Percentiles rank a stretch among this genome's conserved stretches.
These are phyloP conservation scores for Phytophthora vignae DNA, from an alignment of 352 stramenopile genomes.

Conservation along the genomic window DNA sequence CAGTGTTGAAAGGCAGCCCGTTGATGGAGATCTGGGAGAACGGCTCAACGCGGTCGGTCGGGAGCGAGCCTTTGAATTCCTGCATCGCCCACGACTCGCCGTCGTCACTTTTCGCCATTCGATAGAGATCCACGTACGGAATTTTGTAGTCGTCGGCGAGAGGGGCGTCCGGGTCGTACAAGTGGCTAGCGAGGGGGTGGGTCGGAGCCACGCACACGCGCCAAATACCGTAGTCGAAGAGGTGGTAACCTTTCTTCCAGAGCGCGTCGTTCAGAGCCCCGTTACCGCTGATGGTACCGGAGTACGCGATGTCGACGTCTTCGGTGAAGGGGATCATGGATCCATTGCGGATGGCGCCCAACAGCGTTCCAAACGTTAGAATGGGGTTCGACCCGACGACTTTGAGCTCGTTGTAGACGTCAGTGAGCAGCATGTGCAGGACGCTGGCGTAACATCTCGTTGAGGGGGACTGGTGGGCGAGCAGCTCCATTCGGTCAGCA, in stretches of 20 bases:
- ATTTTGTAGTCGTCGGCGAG: neutral
- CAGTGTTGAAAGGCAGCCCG: constrained; percentile 31
- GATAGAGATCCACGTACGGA: constrained; percentile 44
- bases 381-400: constrained; percentile 20
- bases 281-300: constrained; percentile 5
- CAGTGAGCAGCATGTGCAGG: constrained; percentile 55
- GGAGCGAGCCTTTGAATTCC: constrained; percentile 10
- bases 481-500: constrained; percentile 49
- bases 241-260: constrained; percentile 51
- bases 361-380: constrained; percentile 47
- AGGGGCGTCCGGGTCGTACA: constrained; percentile 37
- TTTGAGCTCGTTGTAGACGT: constrained; percentile 49
- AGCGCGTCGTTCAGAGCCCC: constrained; percentile 10
- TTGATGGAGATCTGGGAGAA: constrained; percentile 26
- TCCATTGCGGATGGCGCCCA: constrained; percentile 46
- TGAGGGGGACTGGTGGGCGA: constrained; percentile 15
- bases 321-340: constrained; percentile 57
- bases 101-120: neutral
- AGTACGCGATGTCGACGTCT: constrained; percentile 50
- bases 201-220: constrained; percentile 17
- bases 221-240: constrained; percentile 38
- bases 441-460: constrained; percentile 47
- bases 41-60: constrained; percentile 16
- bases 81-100: constrained; percentile 17
- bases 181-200: constrained; percentile 33